Percentiles rank a stretch among this genome's conserved stretches.
Conservation (phyloP, 2,329 filamentous ascomycete genomes). For the Cadophora sp. region DNA sequence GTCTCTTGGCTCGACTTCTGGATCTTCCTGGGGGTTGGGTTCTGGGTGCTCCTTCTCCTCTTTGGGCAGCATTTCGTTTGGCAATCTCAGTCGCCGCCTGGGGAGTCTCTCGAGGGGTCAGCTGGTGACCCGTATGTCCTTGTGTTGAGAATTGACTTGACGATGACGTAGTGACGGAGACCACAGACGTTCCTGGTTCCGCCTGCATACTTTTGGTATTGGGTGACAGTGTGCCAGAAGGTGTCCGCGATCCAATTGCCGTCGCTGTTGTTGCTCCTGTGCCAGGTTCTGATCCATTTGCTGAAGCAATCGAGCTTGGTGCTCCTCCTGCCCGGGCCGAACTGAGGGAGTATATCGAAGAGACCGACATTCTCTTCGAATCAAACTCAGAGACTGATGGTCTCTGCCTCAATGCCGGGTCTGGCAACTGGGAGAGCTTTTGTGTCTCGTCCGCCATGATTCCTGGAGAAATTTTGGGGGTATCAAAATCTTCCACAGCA, state of each 20-base stretch:
- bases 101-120: conserved; percentile 47
- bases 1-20: conserved; percentile 72
- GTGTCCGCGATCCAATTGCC: conserved; percentile 30
- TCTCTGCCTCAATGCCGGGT: conserved; percentile 54
- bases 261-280: conserved; percentile 20
- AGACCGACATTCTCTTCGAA: conserved; percentile 73
- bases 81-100: conserved; percentile 42
- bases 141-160: conserved; percentile 50
- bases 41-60: conserved; percentile 43
- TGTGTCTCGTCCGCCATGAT: conserved; percentile 41
- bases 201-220: conserved; percentile 48
- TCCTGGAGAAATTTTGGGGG: conserved; percentile 53
- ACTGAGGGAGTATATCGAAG: conserved; percentile 74
- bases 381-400: conserved; percentile 59
- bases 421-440: conserved; percentile 50
- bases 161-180: conserved; percentile 62
- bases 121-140: conserved; percentile 54
- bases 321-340: conserved; percentile 58
- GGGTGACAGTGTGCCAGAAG: conserved; percentile 35
- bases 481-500: conserved; percentile 57
- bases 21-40: conserved; percentile 60
- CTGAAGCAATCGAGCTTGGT: conserved; percentile 59
- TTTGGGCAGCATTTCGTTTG: conserved; percentile 42
- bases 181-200: conserved; percentile 58
- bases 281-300: conserved; percentile 58